These are phyloP conservation scores for Globisporangium irregulare DNA, from an alignment of 352 stramenopile genomes.

Conservation along the genomic window DNA sequence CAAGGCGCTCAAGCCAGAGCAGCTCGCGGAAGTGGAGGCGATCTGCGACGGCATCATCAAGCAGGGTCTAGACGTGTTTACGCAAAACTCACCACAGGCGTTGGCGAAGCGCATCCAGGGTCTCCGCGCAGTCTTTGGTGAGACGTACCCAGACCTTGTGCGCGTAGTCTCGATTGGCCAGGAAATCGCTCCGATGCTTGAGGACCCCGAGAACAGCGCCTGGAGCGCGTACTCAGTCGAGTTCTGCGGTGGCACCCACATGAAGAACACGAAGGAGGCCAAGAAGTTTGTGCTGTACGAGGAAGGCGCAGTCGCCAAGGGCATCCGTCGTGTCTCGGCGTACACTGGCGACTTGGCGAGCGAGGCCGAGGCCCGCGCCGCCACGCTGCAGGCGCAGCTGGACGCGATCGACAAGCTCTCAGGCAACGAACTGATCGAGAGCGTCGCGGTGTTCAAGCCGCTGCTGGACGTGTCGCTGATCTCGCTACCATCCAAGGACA, in stretches of 20 bases:
- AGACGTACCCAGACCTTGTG: constrained; percentile 99
- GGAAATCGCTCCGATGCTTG: constrained; percentile 61
- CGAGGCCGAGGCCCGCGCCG: constrained; percentile 84
- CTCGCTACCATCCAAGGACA: constrained; percentile 89
- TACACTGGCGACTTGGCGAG: constrained; percentile 89
- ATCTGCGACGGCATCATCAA: constrained; percentile 89
- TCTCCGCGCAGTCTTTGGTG: constrained; percentile 97
- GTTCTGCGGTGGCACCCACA: constrained; percentile 99
- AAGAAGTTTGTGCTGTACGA: constrained; percentile 97
- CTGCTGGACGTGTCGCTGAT: constrained; percentile 88
- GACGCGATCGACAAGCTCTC: constrained; percentile 73
- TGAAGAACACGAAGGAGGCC: constrained; percentile 95
- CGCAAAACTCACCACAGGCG: constrained; percentile 90
- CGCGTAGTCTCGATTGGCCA: constrained; percentile 96
- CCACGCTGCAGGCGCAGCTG: constrained; percentile 75
- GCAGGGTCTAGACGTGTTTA: constrained; percentile 90
- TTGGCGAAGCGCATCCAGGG: constrained; percentile 94
- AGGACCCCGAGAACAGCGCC: constrained; percentile 85
- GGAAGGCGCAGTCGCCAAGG: constrained; percentile 96
- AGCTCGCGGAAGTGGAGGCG: constrained; percentile 87
- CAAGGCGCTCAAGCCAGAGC: constrained; percentile 91
- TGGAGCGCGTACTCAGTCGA: constrained; percentile 96
- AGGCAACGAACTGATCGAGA: constrained; percentile 76
- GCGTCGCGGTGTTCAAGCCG: constrained; percentile 90
- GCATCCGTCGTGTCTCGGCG: constrained; percentile 95